Evolutionary conservation across 371 early-diverging fungal genomes (phyloP).

Genomic region (Chytridium lagenaria): DNA sequence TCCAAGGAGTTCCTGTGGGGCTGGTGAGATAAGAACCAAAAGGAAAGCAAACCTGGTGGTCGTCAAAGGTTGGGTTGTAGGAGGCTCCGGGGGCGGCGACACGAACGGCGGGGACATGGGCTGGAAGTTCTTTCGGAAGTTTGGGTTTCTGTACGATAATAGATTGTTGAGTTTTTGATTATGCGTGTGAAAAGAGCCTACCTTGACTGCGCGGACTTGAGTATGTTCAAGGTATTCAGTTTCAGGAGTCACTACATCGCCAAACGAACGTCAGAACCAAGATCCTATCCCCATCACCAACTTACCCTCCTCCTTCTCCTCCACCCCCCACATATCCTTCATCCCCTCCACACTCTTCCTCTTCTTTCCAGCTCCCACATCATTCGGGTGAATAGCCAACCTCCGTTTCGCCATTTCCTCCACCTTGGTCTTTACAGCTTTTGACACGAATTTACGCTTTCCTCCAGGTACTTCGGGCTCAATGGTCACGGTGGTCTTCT

Average conservation of each 20-base stretch:
- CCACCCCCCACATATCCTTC: constrained; percentile 45
- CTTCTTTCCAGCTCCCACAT: constrained; percentile 19
- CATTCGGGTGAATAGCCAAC: constrained; percentile 13
- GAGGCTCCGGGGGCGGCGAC: constrained; percentile 86
- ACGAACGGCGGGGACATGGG: constrained; percentile 69
- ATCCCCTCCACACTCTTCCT: constrained; percentile 25
- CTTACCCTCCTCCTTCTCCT: constrained; percentile 16
- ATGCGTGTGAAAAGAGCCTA: neutral
- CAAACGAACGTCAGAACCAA: too few species aligned
- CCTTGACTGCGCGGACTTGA: constrained; percentile 48
- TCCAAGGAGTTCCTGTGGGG: constrained; percentile 45
- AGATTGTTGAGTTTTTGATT: too few species aligned
- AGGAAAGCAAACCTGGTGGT: constrained; percentile 67
- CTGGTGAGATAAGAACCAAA: neutral
- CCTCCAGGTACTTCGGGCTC: neutral
- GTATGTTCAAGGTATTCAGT: constrained; percentile 52
- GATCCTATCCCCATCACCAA: neutral
- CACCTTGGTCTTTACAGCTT: constrained; percentile 24
- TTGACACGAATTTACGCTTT: constrained; percentile 41
- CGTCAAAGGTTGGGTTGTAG: constrained; percentile 84
- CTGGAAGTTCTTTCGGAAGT: constrained; percentile 50
- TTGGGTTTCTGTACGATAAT: constrained; percentile 55
- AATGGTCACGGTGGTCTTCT: constrained; percentile 15
- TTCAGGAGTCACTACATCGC: too few species aligned
- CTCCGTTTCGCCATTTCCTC: constrained; percentile 41